A percentile compares a stretch with the other conserved stretches of the same genome.
Evolutionary conservation across 192 early-diverging fungal species (phyloP).

Genomic region (Chytriomyces sp.): DNA sequence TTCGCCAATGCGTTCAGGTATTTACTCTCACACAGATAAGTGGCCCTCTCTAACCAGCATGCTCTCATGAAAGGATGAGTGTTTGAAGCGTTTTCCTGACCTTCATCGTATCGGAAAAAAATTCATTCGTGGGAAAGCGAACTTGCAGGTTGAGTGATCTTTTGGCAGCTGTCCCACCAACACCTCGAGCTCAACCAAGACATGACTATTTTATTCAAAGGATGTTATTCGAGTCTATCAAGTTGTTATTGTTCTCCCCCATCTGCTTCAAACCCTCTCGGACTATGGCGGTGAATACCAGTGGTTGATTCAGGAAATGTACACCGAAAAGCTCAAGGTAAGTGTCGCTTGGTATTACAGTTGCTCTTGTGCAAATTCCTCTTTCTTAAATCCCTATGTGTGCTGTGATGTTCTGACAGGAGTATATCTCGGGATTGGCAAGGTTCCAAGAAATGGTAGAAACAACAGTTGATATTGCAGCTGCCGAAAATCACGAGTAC

Average conservation of each 20-base stretch:
- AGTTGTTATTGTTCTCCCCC: slow-evolving; percentile 73
- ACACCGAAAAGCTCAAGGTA: slow-evolving; percentile 55
- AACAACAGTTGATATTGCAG: slow-evolving; percentile 85
- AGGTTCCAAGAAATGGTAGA: slow-evolving; percentile 85
- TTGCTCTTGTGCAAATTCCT: background rate
- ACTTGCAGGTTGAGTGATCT: slow-evolving; percentile 49
- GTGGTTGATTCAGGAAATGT: slow-evolving; percentile 62
- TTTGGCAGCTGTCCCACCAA: background rate
- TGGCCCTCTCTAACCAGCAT: background rate
- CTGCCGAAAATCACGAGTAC: slow-evolving; percentile 85
- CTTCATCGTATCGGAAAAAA: slow-evolving; percentile 84
- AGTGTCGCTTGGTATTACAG: slow-evolving; percentile 2
- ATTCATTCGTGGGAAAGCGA: slow-evolving; percentile 78
- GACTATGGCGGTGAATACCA: slow-evolving; percentile 41
- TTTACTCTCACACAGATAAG: background rate
- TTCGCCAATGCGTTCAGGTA: slow-evolving; percentile 62
- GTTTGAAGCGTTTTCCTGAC: slow-evolving; percentile 85
- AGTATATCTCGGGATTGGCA: slow-evolving; percentile 60
- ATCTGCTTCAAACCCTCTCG: slow-evolving; percentile 64
- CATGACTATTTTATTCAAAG: slow-evolving; percentile 32
- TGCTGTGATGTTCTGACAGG: slow-evolving; percentile 27
- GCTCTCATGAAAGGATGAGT: slow-evolving; percentile 61
- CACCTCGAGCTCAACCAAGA: slow-evolving; percentile 27
- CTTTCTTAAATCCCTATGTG: background rate
- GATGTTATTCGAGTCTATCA: slow-evolving; percentile 93